A percentile compares a stretch with the other conserved stretches of the same genome.
Conservation (phyloP, 2,329 filamentous ascomycete genomes). For the Colletotrichum sp. region DNA sequence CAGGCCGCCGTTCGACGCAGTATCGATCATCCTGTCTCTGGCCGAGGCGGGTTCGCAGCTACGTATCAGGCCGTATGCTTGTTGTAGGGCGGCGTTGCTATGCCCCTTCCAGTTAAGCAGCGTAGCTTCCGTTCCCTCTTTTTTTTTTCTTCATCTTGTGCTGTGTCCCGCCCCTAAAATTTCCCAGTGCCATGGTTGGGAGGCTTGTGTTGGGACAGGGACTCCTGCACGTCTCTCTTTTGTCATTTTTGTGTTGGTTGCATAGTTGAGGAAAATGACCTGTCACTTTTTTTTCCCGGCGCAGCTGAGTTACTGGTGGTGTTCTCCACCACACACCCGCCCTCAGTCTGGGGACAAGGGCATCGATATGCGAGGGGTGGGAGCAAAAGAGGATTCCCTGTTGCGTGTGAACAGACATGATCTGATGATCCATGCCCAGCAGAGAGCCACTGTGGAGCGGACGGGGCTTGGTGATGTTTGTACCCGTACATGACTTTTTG, state of each 20-base stretch:
- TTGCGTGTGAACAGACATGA: conserved; percentile 12
- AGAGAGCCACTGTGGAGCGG: conserved; percentile 3
- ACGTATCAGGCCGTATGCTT: neutral
- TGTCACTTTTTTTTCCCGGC: neutral
- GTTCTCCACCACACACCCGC: neutral
- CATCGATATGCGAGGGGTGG: neutral
- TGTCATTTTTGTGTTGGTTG: neutral
- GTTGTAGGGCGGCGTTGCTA: neutral
- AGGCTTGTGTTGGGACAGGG: neutral
- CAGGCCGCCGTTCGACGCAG: neutral
- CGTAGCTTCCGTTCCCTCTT: conserved; percentile 1
- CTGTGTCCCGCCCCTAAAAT: neutral
- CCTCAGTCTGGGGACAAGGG: neutral
- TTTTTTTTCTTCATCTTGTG: neutral
- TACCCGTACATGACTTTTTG: neutral
- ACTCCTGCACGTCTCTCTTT: neutral
- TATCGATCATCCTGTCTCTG: neutral
- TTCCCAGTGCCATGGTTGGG: conserved; percentile 8
- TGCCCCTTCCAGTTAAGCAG: neutral
- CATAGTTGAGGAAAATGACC: neutral
- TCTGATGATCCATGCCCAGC: conserved; percentile 9
- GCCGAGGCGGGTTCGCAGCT: neutral
- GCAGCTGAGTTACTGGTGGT: neutral
- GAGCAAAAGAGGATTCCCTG: neutral
- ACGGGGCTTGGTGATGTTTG: neutral